Evolutionary conservation across 2,329 filamentous ascomycete species (phyloP).

Genomic region (Pyrenophora tritici-repentis): DNA sequence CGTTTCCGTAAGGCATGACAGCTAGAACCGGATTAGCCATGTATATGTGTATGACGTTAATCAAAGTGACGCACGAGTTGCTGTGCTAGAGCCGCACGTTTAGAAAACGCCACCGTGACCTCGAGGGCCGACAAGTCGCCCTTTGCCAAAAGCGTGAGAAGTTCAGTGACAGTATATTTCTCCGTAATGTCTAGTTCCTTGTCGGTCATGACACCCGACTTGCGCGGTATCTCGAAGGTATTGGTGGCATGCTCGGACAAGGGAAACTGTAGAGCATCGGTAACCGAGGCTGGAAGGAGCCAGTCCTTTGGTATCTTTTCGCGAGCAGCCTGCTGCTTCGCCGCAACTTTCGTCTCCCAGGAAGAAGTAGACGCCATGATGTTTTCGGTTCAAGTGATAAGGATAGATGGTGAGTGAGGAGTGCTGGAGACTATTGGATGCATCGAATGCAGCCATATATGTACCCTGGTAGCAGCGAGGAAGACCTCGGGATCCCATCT

Average conservation of each 20-base stretch:
- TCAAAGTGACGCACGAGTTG: conserved; percentile 50
- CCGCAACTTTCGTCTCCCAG: conserved; percentile 4
- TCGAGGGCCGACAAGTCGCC: conserved; percentile 54
- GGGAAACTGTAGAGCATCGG: conserved; percentile 1
- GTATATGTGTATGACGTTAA: background rate
- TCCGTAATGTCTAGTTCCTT: conserved; percentile 55
- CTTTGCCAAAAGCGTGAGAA: conserved; percentile 43
- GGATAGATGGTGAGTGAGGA: no score
- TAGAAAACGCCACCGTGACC: conserved; percentile 57
- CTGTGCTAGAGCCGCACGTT: conserved; percentile 57
- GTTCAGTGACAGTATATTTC: conserved; percentile 38
- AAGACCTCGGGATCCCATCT: background rate
- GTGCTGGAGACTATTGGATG: no score
- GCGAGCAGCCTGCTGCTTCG: conserved; percentile 1
- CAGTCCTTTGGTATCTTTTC: conserved; percentile 48
- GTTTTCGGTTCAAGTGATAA: background rate
- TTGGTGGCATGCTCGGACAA: conserved; percentile 6
- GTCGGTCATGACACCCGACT: conserved; percentile 61
- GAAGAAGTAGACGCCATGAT: background rate
- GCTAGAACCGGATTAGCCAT: conserved; percentile 42
- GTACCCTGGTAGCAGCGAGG: no score
- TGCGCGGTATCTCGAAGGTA: conserved; percentile 52
- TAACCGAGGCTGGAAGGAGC: conserved; percentile 34
- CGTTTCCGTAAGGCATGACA: conserved; percentile 62
- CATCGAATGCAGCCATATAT: no score